Evolutionary conservation across 148 eudicot genomes (phyloP).

Genomic region (Rhododendron ferrugineum): DNA sequence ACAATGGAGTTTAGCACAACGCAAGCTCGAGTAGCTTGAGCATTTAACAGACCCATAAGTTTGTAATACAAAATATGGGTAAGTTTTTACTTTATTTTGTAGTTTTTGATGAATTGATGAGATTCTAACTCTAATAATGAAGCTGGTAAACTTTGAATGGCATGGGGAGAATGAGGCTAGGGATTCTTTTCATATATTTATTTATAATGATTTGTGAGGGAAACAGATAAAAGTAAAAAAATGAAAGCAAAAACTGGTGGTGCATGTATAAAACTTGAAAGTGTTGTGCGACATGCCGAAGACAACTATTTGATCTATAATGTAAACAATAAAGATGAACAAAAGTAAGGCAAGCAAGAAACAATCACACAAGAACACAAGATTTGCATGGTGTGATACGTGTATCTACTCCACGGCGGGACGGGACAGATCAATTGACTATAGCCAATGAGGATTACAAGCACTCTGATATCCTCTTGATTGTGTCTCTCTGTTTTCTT

Average conservation of each 20-base stretch:
- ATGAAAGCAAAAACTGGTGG: not conserved
- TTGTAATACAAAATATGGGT: not conserved
- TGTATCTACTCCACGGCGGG: not conserved
- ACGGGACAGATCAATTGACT: not conserved
- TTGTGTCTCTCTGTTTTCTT: not conserved
- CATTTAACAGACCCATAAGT: not conserved
- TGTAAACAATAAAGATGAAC: not conserved
- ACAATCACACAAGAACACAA: not conserved
- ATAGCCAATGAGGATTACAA: not conserved
- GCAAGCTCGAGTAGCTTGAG: not conserved
- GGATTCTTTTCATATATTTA: not conserved
- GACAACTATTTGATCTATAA: not conserved
- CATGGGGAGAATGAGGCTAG: not conserved
- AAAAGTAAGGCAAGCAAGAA: not conserved
- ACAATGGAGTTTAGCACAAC: not conserved
- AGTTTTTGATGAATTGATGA: not conserved
- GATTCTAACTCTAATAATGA: not conserved
- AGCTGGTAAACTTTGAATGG: not conserved
- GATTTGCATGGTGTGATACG: not conserved
- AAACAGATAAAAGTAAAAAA: not conserved
- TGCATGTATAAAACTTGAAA: not conserved
- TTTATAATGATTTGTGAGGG: not conserved
- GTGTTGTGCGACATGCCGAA: not conserved
- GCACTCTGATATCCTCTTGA: not conserved
- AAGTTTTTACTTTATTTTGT: not conserved